Evolutionary conservation across 345 rosid species (phyloP).

Genomic region (Gossypioides kirkii): DNA sequence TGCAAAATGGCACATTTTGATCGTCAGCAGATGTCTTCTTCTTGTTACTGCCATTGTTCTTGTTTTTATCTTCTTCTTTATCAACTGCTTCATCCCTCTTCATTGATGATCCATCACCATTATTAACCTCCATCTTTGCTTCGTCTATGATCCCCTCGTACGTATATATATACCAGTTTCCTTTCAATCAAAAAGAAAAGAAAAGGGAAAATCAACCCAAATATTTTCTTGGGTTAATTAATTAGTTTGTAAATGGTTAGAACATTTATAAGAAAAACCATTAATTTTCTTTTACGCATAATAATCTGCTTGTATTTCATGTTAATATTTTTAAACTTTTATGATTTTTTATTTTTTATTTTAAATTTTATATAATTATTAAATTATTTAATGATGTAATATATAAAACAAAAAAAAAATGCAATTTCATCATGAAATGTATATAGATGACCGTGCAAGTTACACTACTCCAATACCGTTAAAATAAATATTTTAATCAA

Average conservation of each 20-base stretch:
- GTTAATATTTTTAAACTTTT: no score
- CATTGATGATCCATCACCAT: not conserved
- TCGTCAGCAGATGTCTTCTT: not conserved
- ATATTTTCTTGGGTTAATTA: not conserved
- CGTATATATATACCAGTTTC: no score
- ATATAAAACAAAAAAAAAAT: no score
- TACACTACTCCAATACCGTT: fast-evolving
- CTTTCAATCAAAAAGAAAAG: not conserved
- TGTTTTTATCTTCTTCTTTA: not conserved
- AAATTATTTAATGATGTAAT: no score
- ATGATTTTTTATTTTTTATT: no score
- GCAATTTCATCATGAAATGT: no score
- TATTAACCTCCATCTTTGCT: not conserved
- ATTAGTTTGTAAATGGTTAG: no score
- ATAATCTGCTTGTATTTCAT: no score
- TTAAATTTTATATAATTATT: no score
- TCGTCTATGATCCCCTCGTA: not conserved
- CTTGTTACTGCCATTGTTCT: not conserved
- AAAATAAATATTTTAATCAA: no score
- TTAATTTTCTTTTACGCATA: no score
- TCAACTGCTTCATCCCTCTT: not conserved
- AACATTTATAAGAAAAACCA: not conserved
- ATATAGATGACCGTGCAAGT: no score
- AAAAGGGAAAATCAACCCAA: not conserved
- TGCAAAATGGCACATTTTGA: constrained; percentile 48